Conservation (phyloP, 139 green algal species). For the Coelastrella sp. region DNA sequence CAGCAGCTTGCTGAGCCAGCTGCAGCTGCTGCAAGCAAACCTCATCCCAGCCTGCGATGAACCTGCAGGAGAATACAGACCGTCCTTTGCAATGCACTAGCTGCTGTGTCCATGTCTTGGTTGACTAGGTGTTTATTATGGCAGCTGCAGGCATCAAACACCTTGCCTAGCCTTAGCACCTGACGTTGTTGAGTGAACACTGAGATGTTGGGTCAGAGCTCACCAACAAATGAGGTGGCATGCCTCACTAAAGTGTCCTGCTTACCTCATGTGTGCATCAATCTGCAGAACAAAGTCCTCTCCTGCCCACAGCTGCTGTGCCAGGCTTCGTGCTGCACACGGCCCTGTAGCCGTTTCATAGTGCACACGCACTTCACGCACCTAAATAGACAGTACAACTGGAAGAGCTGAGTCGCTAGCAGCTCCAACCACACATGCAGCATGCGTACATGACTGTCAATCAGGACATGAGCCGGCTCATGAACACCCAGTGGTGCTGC, state of each 20-base stretch:
- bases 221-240: neutral
- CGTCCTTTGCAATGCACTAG: neutral
- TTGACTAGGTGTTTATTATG: too few relatives aligned
- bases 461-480: too few relatives aligned
- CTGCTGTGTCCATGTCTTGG: neutral
- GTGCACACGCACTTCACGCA: conserved; percentile 72
- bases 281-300: conserved; percentile 87
- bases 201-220: neutral
- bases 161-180: too few relatives aligned
- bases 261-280: conserved; percentile 82
- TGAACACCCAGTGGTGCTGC: too few relatives aligned
- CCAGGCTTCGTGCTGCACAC: conserved; percentile 74
- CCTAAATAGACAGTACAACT: conserved; percentile 34
- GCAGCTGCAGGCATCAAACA: neutral
- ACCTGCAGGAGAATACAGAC: conserved; percentile 41
- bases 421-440: too few relatives aligned
- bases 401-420: neutral
- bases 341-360: conserved; percentile 72
- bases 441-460: too few relatives aligned
- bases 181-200: too few relatives aligned
- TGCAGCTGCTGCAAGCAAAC: conserved; percentile 58
- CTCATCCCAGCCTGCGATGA: conserved; percentile 64
- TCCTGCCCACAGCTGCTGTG: conserved; percentile 73
- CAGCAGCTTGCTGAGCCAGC: conserved; percentile 50
- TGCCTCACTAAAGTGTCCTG: neutral